phyloP scores from a whole-genome alignment of 805 yeast species.

The Saturnispora besseyi region DNA sequence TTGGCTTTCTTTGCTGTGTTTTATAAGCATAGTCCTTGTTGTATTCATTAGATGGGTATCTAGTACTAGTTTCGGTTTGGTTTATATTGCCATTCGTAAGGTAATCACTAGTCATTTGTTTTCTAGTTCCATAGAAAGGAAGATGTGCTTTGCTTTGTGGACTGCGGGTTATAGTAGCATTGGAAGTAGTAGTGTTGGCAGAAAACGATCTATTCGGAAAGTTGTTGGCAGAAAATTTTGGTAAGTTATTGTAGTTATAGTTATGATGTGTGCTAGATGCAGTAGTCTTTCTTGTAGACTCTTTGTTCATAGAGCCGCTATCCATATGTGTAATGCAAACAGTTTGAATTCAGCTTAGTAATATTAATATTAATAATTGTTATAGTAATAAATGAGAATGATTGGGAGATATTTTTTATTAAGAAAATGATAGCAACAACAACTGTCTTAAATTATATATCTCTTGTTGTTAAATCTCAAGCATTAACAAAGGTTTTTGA shows the following conservation, averaged over 20 bases:
- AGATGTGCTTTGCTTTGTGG: conserved; percentile 4
- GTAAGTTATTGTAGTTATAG: conserved; percentile 11
- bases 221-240: conserved; percentile 9
- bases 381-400: too few relatives aligned
- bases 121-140: conserved; percentile 14
- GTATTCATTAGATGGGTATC: not conserved
- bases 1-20: not conserved
- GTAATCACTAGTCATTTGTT: conserved; percentile 7
- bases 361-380: not conserved
- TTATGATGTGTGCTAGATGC: conserved; percentile 4
- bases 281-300: not conserved
- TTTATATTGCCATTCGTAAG: not conserved
- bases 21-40: not conserved
- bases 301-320: not conserved
- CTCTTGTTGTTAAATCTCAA: too few relatives aligned
- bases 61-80: not conserved
- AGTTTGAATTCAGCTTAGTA: not conserved
- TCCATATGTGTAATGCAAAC: not conserved
- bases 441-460: too few relatives aligned
- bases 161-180: not conserved
- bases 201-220: not conserved
- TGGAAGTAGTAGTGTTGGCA: not conserved
- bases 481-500: not conserved
- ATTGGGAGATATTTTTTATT: too few relatives aligned
- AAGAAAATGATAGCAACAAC: too few relatives aligned